Evolutionary conservation across 2,329 filamentous ascomycete genomes (phyloP), one percentile per base, ranked within the genome.

Genomic region (Aureobasidium leucospermi): DNA sequence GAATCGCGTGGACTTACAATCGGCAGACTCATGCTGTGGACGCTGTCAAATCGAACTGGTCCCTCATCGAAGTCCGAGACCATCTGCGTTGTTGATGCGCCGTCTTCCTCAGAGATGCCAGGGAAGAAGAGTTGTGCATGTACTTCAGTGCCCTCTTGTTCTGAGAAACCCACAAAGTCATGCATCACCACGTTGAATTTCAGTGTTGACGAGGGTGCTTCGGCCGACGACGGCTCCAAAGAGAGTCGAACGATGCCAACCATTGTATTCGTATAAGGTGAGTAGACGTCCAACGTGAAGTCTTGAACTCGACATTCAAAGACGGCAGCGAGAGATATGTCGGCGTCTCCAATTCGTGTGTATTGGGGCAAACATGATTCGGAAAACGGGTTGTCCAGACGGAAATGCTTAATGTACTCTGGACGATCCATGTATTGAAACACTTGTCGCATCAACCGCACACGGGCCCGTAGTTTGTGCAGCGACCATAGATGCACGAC

Each of bases 151-250:
- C 94, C 94, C 76, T 99, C 94, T 63, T 93, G 85, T 74, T 99
- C 94, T 0, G 94, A 88, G 66, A 99, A 99, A 1, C 94, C 94
- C 38, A 94, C 77, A 75, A 99, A 84, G 69, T 97, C 91, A 69
- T 96, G 92, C 90, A 99, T 96, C 34, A 97, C 92, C 5, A 97
- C 92, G 68, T 97, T 99, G 76, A 99, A 99, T 71, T 97, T 99
- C 60, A 97, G 78, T 2, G 90, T 96, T 61, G 89, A 94, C 11
- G 90, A 89, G 13, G 94, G 94, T 4, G 92, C 93, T 67, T 95
- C 87, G 2, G 93, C 92, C 49, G 90, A 93, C 0, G 93, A 97
- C 13, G 94, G 94, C 70, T 99, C 94, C 6, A 99, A 77, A 0
- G 93, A 93, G 39, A 99, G 78, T 68, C 91, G 89, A 65, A 99